Conservation (phyloP, 345 rosid genomes). For the Euphorbia tirucalli region DNA sequence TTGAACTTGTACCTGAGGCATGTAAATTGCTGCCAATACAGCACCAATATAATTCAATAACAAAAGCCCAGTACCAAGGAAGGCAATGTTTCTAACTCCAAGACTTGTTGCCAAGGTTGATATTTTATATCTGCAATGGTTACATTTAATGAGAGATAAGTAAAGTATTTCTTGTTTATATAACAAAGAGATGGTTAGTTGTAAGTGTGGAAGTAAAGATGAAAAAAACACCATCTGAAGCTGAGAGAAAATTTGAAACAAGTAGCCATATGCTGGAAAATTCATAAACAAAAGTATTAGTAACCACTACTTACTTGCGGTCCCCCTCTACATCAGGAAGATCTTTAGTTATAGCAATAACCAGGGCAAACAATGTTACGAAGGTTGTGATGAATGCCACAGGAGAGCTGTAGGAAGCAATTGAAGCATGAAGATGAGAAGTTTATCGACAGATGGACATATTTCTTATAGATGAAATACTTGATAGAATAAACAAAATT, state of each 20-base stretch:
- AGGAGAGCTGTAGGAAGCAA: constrained; percentile 61
- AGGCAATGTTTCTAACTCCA: constrained; percentile 92
- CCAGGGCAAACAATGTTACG: constrained; percentile 84
- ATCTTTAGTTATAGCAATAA: constrained; percentile 93
- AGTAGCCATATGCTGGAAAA: not conserved
- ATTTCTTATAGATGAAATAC: constrained; percentile 3
- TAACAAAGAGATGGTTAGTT: not conserved
- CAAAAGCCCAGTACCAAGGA: constrained; percentile 82
- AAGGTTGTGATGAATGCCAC: constrained; percentile 95
- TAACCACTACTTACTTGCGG: constrained; percentile 63
- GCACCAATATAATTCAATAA: constrained; percentile 77
- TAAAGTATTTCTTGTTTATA: not conserved
- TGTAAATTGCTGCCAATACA: constrained; percentile 68
- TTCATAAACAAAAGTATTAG: not conserved
- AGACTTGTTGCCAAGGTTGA: constrained; percentile 90
- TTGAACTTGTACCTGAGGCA: constrained; percentile 68
- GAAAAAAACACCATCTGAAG: not conserved
- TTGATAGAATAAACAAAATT: not conserved
- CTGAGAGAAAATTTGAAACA: constrained; percentile 10
- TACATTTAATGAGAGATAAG: not conserved
- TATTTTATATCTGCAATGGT: constrained; percentile 65
- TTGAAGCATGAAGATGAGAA: constrained; percentile 18
- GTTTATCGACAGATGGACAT: constrained; percentile 6
- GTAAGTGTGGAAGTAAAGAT: not conserved
- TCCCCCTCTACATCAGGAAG: constrained; percentile 97